A percentile compares a stretch with the other conserved stretches of the same genome.
Conservation (phyloP, 805 yeast genomes). For the Vanderwaltozyma polyspora region DNA sequence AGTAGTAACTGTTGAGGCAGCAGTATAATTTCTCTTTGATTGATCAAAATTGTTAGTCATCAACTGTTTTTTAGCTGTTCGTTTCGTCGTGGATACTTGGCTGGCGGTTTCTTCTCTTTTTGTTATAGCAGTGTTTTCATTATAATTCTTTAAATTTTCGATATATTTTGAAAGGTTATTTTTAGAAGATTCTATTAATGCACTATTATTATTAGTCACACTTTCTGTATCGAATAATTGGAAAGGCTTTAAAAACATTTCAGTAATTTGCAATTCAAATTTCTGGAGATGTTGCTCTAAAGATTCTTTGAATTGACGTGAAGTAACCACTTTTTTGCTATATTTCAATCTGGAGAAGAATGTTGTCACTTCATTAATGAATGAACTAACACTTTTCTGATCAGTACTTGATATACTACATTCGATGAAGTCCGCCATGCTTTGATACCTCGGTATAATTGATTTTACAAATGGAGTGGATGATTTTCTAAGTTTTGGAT, state of each 20-base stretch:
- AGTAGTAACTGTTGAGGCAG: too few species aligned
- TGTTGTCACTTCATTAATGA: slow-evolving; percentile 8
- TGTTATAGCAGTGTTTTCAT: slow-evolving; percentile 1
- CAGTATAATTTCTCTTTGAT: too few species aligned
- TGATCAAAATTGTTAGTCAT: too few species aligned
- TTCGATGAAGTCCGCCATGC: slow-evolving; percentile 10
- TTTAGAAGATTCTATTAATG: slow-evolving; percentile 11
- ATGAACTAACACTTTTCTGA: slow-evolving; percentile 6
- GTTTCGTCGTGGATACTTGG: too few species aligned
- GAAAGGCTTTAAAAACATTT: slow-evolving; percentile 9
- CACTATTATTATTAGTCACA: slow-evolving; percentile 8
- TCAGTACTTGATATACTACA: slow-evolving; percentile 4
- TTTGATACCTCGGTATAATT: background rate
- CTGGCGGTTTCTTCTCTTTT: background rate
- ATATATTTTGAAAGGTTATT: slow-evolving; percentile 5
- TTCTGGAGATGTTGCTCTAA: slow-evolving; percentile 2
- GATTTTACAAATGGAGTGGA: too few species aligned
- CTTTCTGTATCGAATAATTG: slow-evolving; percentile 12
- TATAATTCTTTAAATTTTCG: slow-evolving; percentile 6
- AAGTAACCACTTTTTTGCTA: slow-evolving; percentile 8
- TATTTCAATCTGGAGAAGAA: slow-evolving; percentile 12
- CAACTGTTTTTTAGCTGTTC: too few species aligned
- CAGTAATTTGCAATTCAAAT: slow-evolving; percentile 6
- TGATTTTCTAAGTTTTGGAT: too few species aligned
- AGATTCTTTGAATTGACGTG: slow-evolving; percentile 5